phyloP scores from a whole-genome alignment of 306 rosid species.

The Crotalaria pallida region DNA sequence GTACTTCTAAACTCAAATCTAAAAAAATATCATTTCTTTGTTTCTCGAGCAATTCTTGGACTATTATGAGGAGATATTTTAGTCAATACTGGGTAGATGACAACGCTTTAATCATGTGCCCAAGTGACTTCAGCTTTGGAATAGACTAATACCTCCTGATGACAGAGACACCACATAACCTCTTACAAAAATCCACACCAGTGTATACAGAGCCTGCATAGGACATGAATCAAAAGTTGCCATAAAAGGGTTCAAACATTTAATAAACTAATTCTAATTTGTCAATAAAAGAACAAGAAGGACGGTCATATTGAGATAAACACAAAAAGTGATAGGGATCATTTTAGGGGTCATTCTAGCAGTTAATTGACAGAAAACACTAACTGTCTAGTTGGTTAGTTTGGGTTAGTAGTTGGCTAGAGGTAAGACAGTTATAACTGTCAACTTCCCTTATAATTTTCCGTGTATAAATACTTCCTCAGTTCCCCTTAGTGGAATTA shows the following conservation, averaged over 20 bases:
- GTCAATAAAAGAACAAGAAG: neutral
- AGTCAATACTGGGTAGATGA: constrained; percentile 10
- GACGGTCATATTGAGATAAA: neutral
- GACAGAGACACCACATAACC: constrained; percentile 95
- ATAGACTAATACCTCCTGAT: constrained; percentile 69
- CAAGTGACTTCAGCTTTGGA: neutral
- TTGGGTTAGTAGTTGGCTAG: too few relatives aligned
- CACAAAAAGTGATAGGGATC: neutral
- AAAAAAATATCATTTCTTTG: neutral
- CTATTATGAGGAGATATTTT: neutral
- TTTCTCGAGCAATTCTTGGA: neutral
- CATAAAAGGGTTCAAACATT: neutral
- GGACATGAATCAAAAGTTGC: constrained; percentile 11
- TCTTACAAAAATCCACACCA: constrained; percentile 96
- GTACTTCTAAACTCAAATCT: neutral
- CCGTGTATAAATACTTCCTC: too few relatives aligned
- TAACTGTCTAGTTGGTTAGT: too few relatives aligned
- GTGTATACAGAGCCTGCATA: constrained; percentile 86
- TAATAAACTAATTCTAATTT: neutral
- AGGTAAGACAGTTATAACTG: too few relatives aligned
- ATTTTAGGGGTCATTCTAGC: too few relatives aligned
- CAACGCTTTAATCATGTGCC: neutral
- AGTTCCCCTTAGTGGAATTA: too few relatives aligned
- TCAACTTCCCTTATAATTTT: too few relatives aligned
- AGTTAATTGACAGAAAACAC: too few relatives aligned